Evolutionary conservation across 208 protist species (phyloP), one percentile per base, ranked within the genome.

Genomic region (Wallacemonas sp.): DNA sequence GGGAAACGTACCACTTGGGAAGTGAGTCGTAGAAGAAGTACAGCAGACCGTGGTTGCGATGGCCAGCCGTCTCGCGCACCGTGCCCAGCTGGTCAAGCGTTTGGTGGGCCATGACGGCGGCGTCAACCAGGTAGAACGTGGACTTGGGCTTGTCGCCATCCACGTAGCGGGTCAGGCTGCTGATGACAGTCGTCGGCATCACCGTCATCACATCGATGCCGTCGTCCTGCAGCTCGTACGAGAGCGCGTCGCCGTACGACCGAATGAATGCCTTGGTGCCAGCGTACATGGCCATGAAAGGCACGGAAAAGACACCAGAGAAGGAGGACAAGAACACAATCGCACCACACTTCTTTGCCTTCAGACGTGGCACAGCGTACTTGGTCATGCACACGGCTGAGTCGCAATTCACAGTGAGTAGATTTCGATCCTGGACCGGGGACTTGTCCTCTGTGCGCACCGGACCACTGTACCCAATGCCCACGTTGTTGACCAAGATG

Each of bases 401-500:
- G 49, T 79, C 74, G 55, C 87, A 77, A 73, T 96, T 96, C 23
- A 94, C 71, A 23, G 81, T 77, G 26, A 94, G 50, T 8, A 96
- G 52, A 7, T 55, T 28, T 16, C 82, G 41, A 26, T 89, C 77
- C 0, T 71, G 48, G n/a, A 66, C 39, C 23, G 67, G 12, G 44
- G 55, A 46, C 31, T 83, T 65, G 26, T 86, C 67, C 8, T 88
- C 70, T 57, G 86, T 89, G 65, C 77, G 86, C 57, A 82, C 74
- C 29, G 89, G 72, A 50, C 86, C 85, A 10, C 69, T 50, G 63
- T 95, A 95, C 61, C 72, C 87, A 23, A 94, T 72, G 29, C 91
- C 91, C 1, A 96, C 91, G 61, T 96, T 96, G 65, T 96, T 96
- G 14, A 96, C 72, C 26, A 84, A 57, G 2, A 88, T 26, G 10